Base-by-base conservation (phyloP, 352 stramenopile species). In the Thraustotheca clavata region DNA sequence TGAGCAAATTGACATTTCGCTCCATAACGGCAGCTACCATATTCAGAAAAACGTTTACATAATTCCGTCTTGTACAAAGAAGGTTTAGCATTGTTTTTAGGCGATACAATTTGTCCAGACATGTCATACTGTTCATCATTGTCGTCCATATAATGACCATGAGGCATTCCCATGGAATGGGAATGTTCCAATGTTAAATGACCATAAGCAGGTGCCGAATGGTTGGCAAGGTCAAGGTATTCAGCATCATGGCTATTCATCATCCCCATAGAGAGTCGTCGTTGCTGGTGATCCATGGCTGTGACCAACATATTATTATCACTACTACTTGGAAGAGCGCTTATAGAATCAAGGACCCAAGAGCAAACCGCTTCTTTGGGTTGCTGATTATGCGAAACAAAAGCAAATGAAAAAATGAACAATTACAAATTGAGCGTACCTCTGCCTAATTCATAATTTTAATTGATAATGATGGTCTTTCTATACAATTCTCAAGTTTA, bases 41-140 rank as follows among this genome's bases (percentile, higher is more conserved):
- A 92, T 48, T 93, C 83, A 31, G 77, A 88, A 61, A 83, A 96
- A 57, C 93, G 88, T 67, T 93, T 92, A 74, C 87, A 96, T 5
- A 96, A 74, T 74, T 96, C 87, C 7, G 87, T 96, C 78, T 96
- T 96, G 81, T 96, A 96, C 1, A 96, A 69, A n/a, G 57, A 65
- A 8, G 57, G 57, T 33, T 65, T 65, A 11, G 57, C 57, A 34
- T 65, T 65, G 57, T 65, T 65, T 46, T 65, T 65, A 46, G 57
- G 57, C 22, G 35, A 54, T 8, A 49, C 26, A 22, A 65, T 32
- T 27, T 65, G 57, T 14, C 57, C 57, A 3, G 20, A 32, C 9
- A 65, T 26, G n/a, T n/a, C 47, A 33, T 65, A 65, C 33, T 65
- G 38, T 24, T 65, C 57, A 16, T 52, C 57, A 22, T 46, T 46